phyloP scores from a whole-genome alignment of 2,329 filamentous ascomycete genomes.

The Scedosporium dehoogii region DNA sequence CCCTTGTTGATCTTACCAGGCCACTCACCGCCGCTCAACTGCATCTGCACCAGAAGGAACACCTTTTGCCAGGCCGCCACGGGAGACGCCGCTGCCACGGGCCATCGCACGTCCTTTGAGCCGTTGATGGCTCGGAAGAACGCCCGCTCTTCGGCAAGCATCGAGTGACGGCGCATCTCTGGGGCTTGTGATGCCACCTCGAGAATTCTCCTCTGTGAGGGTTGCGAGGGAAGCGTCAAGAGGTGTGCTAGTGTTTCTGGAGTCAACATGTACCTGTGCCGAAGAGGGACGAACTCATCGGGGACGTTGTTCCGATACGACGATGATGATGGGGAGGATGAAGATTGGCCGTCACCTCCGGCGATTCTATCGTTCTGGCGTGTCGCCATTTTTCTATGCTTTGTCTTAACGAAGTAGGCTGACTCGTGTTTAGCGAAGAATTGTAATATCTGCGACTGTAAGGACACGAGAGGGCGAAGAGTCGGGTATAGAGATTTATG shows the following conservation, averaged over 20 bases:
- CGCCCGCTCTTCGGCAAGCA: constrained; percentile 22
- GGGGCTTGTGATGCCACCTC: constrained; percentile 26
- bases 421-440: no score
- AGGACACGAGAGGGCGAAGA: no score
- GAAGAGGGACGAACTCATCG: not conserved
- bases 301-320: not conserved
- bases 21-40: not conserved
- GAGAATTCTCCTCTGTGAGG: constrained; percentile 20
- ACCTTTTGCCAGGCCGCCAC: constrained; percentile 54
- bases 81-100: constrained; percentile 13
- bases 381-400: no score
- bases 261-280: not conserved
- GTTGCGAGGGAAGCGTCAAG: constrained; percentile 6
- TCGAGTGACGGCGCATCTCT: constrained; percentile 26
- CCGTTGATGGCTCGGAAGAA: constrained; percentile 29
- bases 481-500: no score
- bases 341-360: not conserved
- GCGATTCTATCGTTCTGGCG: not conserved
- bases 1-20: not conserved
- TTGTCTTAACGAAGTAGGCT: no score
- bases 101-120: constrained; percentile 27
- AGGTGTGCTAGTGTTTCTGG: constrained; percentile 5
- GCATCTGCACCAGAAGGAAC: constrained; percentile 60
- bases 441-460: no score
- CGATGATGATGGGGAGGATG: not conserved